Conservation (phyloP, 345 rosid species). For the Moringa oleifera region DNA sequence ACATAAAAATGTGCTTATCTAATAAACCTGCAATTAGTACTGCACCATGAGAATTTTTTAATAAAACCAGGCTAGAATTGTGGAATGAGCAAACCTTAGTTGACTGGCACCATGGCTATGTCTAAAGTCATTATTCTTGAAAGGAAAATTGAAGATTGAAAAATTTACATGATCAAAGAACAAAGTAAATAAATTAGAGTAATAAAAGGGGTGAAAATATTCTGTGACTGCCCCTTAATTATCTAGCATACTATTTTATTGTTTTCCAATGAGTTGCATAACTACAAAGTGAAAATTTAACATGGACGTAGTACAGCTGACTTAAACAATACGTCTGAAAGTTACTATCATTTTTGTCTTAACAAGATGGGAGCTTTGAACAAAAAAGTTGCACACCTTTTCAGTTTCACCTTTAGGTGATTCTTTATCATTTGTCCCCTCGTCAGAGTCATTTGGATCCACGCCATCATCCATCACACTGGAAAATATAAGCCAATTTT, state of each 20-base stretch:
- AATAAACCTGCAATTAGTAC: too few species aligned
- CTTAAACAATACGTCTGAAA: not conserved
- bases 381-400: conserved; percentile 22
- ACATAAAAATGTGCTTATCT: not conserved
- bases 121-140: too few species aligned
- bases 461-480: conserved; percentile 44
- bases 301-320: conserved; percentile 1
- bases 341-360: not conserved
- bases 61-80: too few species aligned
- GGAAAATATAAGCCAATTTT: conserved; percentile 34
- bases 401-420: conserved; percentile 21
- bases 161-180: too few species aligned
- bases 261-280: not conserved
- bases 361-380: not conserved
- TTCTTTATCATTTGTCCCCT: conserved; percentile 28
- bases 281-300: not conserved
- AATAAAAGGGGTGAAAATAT: not conserved
- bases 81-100: too few species aligned
- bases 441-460: conserved; percentile 35
- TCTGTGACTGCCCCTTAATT: not conserved
- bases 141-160: too few species aligned
- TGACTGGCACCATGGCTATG: too few species aligned
- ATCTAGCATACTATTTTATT: conserved; percentile 1
- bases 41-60: too few species aligned
- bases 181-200: too few species aligned